Conservation (phyloP, 2,329 filamentous ascomycete genomes). For the Dendrostoma leiphaemia region DNA sequence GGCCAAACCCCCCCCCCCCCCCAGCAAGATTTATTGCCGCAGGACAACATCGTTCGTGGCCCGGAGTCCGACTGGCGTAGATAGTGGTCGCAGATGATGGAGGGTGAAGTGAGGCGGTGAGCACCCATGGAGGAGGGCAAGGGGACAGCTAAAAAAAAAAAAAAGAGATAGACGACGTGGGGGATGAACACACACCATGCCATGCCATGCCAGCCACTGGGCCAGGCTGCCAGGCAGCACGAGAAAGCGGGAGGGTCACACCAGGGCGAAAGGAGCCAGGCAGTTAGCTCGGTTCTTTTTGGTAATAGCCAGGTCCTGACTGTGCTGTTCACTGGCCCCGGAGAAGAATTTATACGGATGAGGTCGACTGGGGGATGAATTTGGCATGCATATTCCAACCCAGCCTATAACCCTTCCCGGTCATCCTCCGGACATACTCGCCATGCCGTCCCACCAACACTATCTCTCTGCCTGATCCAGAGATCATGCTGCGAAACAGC, state of each 20-base stretch:
- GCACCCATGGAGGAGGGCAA: constrained; percentile 11
- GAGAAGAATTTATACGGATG: too few species aligned
- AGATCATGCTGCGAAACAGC: too few species aligned
- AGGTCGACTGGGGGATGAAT: too few species aligned
- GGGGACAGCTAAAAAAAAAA: neutral
- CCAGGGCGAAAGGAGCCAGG: neutral
- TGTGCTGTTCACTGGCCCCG: too few species aligned
- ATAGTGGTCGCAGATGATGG: constrained; percentile 14
- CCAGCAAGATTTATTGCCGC: neutral
- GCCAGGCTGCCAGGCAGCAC: neutral
- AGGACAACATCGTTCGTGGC: too few species aligned
- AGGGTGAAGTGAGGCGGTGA: constrained; percentile 19
- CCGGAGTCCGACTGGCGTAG: neutral
- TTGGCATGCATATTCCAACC: too few species aligned
- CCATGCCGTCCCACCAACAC: too few species aligned
- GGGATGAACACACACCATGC: constrained; percentile 9
- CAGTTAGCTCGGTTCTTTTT: neutral
- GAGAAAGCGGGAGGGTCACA: constrained; percentile 1
- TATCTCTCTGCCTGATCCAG: too few species aligned
- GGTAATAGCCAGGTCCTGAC: too few species aligned
- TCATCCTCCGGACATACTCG: too few species aligned
- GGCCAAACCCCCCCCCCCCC: neutral
- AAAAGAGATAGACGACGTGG: neutral
- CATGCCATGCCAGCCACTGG: neutral
- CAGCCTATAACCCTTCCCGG: too few species aligned